A percentile compares a stretch with the other conserved stretches of the same genome.
phyloP scores from a whole-genome alignment of 2,329 filamentous ascomycete species.

The Hirsutella thompsonii region DNA sequence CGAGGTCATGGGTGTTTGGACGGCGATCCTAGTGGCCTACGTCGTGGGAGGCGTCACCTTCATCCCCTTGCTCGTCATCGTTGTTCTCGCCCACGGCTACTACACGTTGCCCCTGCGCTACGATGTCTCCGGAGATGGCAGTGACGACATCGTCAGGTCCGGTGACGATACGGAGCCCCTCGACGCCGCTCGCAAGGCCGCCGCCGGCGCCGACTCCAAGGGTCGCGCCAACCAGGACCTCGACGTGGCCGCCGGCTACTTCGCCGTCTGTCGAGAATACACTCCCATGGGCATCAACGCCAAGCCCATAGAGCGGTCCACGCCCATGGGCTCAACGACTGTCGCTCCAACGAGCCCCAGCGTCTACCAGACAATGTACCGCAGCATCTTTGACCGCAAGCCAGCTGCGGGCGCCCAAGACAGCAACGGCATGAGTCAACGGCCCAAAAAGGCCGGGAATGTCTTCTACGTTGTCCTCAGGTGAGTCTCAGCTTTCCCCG shows the following conservation, averaged over 20 bases:
- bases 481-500: conserved; percentile 29
- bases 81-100: conserved; percentile 54
- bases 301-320: conserved; percentile 77
- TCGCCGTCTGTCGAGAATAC: conserved; percentile 90
- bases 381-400: conserved; percentile 85
- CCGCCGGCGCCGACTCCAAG: conserved; percentile 45
- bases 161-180: conserved; percentile 54
- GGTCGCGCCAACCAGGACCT: conserved; percentile 44
- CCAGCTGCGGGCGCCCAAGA: conserved; percentile 32
- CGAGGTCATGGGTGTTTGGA: conserved; percentile 35
- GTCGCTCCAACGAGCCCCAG: conserved; percentile 75
- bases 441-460: conserved; percentile 60
- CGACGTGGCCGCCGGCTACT: conserved; percentile 81
- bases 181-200: conserved; percentile 44
- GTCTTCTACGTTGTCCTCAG: conserved; percentile 87
- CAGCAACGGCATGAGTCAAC: conserved; percentile 32
- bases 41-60: conserved; percentile 81
- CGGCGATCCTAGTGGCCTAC: conserved; percentile 59
- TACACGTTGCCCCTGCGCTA: conserved; percentile 47
- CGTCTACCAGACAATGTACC: conserved; percentile 97
- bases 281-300: conserved; percentile 84
- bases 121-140: conserved; percentile 17
- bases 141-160: conserved; percentile 36
- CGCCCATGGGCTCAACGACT: conserved; percentile 62
- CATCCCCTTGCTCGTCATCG: conserved; percentile 54